A percentile compares a stretch with the other conserved stretches of the same genome.
These are phyloP conservation scores for Periconia digitata DNA, from an alignment of 2,329 filamentous ascomycete species.

Conservation along the genomic window DNA sequence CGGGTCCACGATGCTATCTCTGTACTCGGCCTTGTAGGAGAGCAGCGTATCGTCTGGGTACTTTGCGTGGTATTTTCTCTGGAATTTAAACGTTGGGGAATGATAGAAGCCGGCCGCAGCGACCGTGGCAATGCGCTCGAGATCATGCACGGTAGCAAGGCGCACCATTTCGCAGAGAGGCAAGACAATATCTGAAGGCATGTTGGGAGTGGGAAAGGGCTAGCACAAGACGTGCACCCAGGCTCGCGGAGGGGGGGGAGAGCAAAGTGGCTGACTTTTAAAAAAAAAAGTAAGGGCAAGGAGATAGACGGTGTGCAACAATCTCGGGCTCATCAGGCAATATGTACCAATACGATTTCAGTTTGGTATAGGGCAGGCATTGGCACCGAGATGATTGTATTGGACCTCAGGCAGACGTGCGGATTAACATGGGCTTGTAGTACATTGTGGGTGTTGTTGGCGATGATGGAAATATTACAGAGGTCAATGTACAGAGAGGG, in stretches of 20 bases:
- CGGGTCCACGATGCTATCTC: conserved; percentile 16
- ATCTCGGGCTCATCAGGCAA: background rate
- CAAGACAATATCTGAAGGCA: conserved; percentile 11
- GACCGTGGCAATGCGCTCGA: conserved; percentile 28
- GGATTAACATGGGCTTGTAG: too few relatives aligned
- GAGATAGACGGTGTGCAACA: background rate
- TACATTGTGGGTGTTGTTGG: too few relatives aligned
- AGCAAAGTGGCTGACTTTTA: background rate
- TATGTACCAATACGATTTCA: background rate
- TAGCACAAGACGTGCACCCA: background rate
- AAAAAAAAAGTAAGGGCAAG: too few relatives aligned
- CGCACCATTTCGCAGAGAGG: conserved; percentile 22
- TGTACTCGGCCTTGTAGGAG: conserved; percentile 20
- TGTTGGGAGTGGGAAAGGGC: background rate
- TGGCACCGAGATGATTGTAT: too few relatives aligned
- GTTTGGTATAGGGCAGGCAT: background rate
- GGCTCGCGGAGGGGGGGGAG: background rate
- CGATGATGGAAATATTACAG: too few relatives aligned
- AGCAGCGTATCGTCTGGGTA: conserved; percentile 27
- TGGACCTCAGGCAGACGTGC: too few relatives aligned
- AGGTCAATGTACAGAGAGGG: too few relatives aligned
- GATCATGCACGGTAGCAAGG: conserved; percentile 23
- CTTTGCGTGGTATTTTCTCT: conserved; percentile 21
- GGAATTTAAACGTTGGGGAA: conserved; percentile 32
- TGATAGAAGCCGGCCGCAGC: conserved; percentile 32